Percentiles rank a stretch among this genome's conserved stretches.
Conservation (phyloP, 495 filamentous ascomycete species). For the Pseudotulostoma volvatum region DNA sequence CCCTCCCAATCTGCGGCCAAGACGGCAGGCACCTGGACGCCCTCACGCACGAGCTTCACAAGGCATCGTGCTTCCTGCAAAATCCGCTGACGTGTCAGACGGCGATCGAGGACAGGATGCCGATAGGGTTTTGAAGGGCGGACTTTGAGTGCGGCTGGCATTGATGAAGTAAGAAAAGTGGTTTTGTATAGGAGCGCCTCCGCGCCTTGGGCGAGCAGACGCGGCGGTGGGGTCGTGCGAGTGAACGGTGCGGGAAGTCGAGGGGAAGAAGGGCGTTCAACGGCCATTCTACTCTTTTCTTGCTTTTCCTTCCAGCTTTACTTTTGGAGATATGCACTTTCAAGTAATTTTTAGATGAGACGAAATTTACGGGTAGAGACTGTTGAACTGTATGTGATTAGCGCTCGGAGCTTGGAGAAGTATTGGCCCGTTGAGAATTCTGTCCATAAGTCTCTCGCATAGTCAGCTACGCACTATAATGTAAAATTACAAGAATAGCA, state of each 20-base stretch:
- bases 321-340: too few species aligned
- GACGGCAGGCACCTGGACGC: slow-evolving; percentile 61
- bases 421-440: too few species aligned
- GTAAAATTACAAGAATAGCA: too few species aligned
- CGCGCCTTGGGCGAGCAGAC: slow-evolving; percentile 75
- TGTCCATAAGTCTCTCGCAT: too few species aligned
- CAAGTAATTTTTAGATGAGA: too few species aligned
- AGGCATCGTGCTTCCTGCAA: slow-evolving; percentile 77
- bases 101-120: slow-evolving; percentile 75
- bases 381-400: too few species aligned
- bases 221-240: slow-evolving; percentile 35
- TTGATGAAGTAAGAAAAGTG: slow-evolving; percentile 50
- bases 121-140: slow-evolving; percentile 86
- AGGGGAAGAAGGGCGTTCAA: too few species aligned
- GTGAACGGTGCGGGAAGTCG: slow-evolving; percentile 51
- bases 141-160: slow-evolving; percentile 75
- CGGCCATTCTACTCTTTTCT: too few species aligned
- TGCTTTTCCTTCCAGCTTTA: too few species aligned
- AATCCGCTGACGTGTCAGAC: slow-evolving; percentile 72
- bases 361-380: too few species aligned
- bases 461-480: too few species aligned
- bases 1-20: slow-evolving; percentile 55
- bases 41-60: slow-evolving; percentile 54
- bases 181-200: slow-evolving; percentile 89
- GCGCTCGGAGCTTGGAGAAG: too few species aligned